Evolutionary conservation across 441 rosid genomes (phyloP), one percentile per base, ranked within the genome.

Genomic region (Erodium trifolium): DNA sequence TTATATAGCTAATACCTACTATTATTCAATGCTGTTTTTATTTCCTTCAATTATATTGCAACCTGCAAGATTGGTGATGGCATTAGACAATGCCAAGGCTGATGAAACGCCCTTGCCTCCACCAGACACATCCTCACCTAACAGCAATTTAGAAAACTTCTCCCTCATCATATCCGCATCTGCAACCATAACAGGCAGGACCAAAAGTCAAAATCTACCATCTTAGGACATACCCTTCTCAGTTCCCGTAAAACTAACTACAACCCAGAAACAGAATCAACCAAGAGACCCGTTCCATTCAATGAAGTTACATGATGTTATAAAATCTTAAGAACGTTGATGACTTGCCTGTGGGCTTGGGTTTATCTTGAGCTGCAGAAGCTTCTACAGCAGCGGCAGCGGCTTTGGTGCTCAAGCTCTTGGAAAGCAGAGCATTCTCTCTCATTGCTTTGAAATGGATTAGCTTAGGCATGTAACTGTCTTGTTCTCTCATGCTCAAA

Each of bases 71-170:
- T 92, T 92, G 64, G 98, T 90, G 70, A 88, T 79, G 74, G 98
- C 96, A 78, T 94, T 92, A 59, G 99, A 94, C 75, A 94, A 73
- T 47, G 99, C 96, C 60, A 94, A 79, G 68, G 98, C 98, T 39
- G 98, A 94, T 10, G 96, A 87, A 57, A 94, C 96, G 19, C 99
- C 99, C 80, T 92, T 85, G 37, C 97, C 96, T 76, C 98, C 98
- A 27, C 99, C 97, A 39, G 98, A 92, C 97, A 94, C 90, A 66
- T 94, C 99, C 78, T 92, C 98, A 10, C 99, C 99, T 68, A 92
- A 60, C 27, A 94, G 89, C 81, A 94, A 69, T 82, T 90, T 94
- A 3, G 90, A 85, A 76, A 89, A 90, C 75, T 82, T 86, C 70
- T 94, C 99, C 84, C 84, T 87, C 90, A 92, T 83, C 69, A 88